Base-by-base conservation (phyloP, 768 basidiomycete species). In the Mycena rosella region DNA sequence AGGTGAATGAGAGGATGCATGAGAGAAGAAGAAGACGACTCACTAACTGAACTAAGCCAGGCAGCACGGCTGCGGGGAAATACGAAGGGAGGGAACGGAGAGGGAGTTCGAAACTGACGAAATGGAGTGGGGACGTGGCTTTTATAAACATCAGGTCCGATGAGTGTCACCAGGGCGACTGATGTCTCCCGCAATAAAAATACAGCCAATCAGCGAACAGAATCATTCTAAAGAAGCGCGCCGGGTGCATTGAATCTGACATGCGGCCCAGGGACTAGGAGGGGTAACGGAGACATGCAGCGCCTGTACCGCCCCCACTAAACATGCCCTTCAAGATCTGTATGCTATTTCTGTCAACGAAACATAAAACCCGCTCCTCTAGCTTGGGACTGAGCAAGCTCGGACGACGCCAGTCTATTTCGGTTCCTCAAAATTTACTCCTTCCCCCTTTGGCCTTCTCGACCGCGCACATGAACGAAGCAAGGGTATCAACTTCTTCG, bases 401-500 rank as follows among this genome's bases (percentile, higher is more conserved):
- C n/a, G n/a, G 11, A 34, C 5, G 32, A 34, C 11, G 32, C 11
- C 6, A 6, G 11, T 5, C 20, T 62, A 56, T 63, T 63, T 42
- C 18, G 15, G 36, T 54, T 30, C 32, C 64, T 45, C 27, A 57
- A 44, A 55, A 73, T 63, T 75, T 69, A 56, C 63, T 53, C 63
- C 74, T 74, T 24, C 71, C 69, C 44, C 78, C 81, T 71, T 87
- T 88, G 64, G 81, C 80, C 77, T 87, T 89, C 77, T 90, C 92
- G 55, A 94, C 86, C 18, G 88, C 85, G 71, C 87, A 89, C 91
- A 94, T 91, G 72, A 95, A 94, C 32, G 89, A 86, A 22, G 92
- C 91, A 44, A 95, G 80, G n/a, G 89, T 91, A 67, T 95, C 94
- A 52, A 93, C 89, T 78, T 95, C 94, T 77, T 90, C 90, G 57